Evolutionary conservation across 441 rosid species (phyloP).

Genomic region (Erysimum cheiri): DNA sequence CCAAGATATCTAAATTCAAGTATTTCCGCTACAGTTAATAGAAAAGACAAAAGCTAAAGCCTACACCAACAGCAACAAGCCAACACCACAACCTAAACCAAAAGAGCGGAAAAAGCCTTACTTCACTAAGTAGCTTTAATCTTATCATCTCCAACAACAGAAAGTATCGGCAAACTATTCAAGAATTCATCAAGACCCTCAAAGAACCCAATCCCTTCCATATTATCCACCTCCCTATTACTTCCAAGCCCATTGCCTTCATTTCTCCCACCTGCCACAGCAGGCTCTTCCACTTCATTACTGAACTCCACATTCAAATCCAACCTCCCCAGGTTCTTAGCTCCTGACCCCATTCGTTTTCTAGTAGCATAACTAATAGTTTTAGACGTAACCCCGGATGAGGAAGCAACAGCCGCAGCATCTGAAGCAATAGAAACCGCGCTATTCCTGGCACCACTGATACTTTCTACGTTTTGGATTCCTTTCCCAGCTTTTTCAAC

Average conservation of each 20-base stretch:
- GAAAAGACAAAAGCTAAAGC: conserved; percentile 46
- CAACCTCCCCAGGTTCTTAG: conserved; percentile 75
- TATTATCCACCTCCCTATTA: conserved; percentile 72
- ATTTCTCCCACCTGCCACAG: conserved; percentile 44
- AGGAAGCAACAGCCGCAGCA: conserved; percentile 39
- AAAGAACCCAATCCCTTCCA: conserved; percentile 81
- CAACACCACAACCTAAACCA: conserved; percentile 30
- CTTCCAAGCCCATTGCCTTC: conserved; percentile 56
- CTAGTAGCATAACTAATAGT: conserved; percentile 48
- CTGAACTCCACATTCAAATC: conserved; percentile 98
- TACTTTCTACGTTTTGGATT: conserved; percentile 44
- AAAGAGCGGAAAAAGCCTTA: conserved; percentile 44
- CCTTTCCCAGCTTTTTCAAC: conserved; percentile 48
- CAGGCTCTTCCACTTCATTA: conserved; percentile 84
- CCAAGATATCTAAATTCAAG: conserved; percentile 38
- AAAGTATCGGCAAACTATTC: conserved; percentile 88
- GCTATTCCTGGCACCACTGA: conserved; percentile 32
- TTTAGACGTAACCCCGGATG: conserved; percentile 37
- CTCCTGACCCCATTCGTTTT: conserved; percentile 58
- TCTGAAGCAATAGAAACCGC: conserved; percentile 40
- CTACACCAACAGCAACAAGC: conserved; percentile 38
- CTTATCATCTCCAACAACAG: conserved; percentile 82
- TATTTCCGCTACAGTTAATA: conserved; percentile 45
- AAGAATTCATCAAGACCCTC: conserved; percentile 98
- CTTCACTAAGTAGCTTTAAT: conserved; percentile 77